phyloP scores from a whole-genome alignment of 2,329 filamentous ascomycete genomes.

The Apiospora koreana region DNA sequence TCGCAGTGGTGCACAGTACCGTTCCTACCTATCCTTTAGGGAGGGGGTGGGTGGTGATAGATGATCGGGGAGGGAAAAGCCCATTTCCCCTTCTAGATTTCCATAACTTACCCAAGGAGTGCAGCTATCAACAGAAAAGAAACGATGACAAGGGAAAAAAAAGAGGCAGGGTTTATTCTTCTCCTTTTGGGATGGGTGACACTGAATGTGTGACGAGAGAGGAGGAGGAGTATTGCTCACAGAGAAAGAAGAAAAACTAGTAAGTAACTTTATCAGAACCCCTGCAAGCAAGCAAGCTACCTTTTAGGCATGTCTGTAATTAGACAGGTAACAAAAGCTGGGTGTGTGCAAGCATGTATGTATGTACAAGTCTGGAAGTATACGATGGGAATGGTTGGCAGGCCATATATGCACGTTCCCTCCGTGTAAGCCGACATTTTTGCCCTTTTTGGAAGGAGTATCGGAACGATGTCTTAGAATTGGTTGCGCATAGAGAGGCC shows the following conservation, averaged over 20 bases:
- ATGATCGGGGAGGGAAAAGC: background rate
- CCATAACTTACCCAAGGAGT: background rate
- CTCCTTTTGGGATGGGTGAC: background rate
- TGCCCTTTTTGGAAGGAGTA: slow-evolving; percentile 9
- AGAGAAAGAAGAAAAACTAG: background rate
- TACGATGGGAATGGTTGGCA: slow-evolving; percentile 5
- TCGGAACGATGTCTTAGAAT: slow-evolving; percentile 9
- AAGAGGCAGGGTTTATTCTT: background rate
- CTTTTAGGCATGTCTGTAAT: background rate
- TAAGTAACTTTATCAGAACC: background rate
- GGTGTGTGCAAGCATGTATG: background rate
- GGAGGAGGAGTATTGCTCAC: background rate
- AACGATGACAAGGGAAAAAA: background rate
- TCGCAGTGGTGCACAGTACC: background rate
- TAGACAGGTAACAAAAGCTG: background rate
- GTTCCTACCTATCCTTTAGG: background rate
- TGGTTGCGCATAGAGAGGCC: slow-evolving; percentile 4
- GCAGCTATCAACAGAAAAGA: background rate
- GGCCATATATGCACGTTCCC: slow-evolving; percentile 12
- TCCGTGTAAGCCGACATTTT: slow-evolving; percentile 10
- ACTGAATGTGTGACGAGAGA: background rate
- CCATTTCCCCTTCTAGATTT: background rate
- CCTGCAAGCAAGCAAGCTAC: slow-evolving; percentile 1
- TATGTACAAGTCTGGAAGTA: slow-evolving; percentile 7
- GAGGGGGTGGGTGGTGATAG: background rate